Evolutionary conservation across 1,284 basidiomycete species (phyloP), one percentile per base, ranked within the genome.

Genomic region (Trametes versicolor): DNA sequence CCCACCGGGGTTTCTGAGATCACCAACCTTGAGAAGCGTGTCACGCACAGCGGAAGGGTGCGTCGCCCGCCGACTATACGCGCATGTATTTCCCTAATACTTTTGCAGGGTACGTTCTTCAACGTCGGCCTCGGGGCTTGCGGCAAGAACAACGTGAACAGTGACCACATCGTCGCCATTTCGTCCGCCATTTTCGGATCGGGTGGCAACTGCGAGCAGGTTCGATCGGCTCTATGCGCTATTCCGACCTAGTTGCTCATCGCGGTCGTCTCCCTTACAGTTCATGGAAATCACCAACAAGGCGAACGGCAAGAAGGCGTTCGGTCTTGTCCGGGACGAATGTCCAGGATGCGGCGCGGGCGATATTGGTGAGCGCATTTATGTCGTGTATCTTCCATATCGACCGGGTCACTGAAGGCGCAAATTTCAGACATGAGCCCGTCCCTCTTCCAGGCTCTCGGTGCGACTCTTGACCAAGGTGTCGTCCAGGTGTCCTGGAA

Each of bases 21-120:
- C 27, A 58, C 69, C 39, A 60, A 39, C 29, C 75, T 87, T 27
- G 81, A 82, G 63, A 86, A 83, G 73, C 82, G 88, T 39, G 61
- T 77, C 37, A 77, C 79, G 0, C 83, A 80, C 68, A 68, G 62
- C 9, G 87, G 87, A 47, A 73, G 76, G 69, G 87, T 87, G 69
- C 56, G 59, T 48, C 47, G 27, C 32, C 48, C 41, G 53, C 54
- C 36, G 9, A 4, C 6, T 56, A 36, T 51, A 5, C 32, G 10
- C n/a, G 7, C 15, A 32, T 57, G 47, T 41, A 3, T 36, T 56
- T 43, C 43, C 32, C 43, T 59, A 56, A 56, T 45, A 2, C 23
- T 58, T 27, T 29, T 37, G 29, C 54, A 82, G 79, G 81, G 80
- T 10, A 81, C 80, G 12, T 82, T 76, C 73, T 82, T 77, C 67